A percentile compares a stretch with the other conserved stretches of the same genome.
Evolutionary conservation across 2,329 filamentous ascomycete genomes (phyloP).

Genomic region (Cladophialophora psammophila): DNA sequence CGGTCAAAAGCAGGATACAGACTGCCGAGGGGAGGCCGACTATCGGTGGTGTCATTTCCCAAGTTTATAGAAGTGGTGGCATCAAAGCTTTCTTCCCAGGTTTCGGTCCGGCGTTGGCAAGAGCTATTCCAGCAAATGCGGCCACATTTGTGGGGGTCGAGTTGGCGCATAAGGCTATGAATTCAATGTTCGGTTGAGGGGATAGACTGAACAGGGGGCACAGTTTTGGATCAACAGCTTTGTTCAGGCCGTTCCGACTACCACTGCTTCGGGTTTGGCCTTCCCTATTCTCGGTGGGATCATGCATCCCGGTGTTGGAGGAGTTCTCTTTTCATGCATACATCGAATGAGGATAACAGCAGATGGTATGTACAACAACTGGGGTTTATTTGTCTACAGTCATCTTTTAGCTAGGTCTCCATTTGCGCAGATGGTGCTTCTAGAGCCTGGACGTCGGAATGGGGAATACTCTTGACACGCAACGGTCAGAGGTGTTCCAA

Average conservation of each 20-base stretch:
- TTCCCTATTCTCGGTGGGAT: not conserved
- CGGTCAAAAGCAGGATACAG: conserved; percentile 92
- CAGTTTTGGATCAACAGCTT: not conserved
- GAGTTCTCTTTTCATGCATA: conserved; percentile 6
- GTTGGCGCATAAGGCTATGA: conserved; percentile 60
- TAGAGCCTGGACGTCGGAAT: not conserved
- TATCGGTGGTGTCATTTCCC: conserved; percentile 77
- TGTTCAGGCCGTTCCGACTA: not conserved
- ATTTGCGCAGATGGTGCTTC: not conserved
- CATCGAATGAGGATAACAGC: not conserved
- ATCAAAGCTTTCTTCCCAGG: conserved; percentile 96
- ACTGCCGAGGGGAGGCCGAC: conserved; percentile 86
- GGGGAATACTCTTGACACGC: not conserved
- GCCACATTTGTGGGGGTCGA: conserved; percentile 77
- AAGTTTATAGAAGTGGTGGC: conserved; percentile 84
- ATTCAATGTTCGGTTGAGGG: conserved; percentile 52
- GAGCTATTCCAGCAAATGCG: conserved; percentile 94
- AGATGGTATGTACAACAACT: not conserved
- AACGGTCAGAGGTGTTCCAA: not conserved
- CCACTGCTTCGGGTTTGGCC: not conserved
- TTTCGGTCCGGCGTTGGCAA: conserved; percentile 87
- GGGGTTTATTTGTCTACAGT: not conserved
- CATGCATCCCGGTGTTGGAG: conserved; percentile 8
- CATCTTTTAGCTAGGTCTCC: not conserved
- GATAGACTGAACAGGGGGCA: not conserved